Percentiles rank a stretch among this genome's conserved stretches.
phyloP scores from a whole-genome alignment of 345 rosid genomes.

The Populus alba region DNA sequence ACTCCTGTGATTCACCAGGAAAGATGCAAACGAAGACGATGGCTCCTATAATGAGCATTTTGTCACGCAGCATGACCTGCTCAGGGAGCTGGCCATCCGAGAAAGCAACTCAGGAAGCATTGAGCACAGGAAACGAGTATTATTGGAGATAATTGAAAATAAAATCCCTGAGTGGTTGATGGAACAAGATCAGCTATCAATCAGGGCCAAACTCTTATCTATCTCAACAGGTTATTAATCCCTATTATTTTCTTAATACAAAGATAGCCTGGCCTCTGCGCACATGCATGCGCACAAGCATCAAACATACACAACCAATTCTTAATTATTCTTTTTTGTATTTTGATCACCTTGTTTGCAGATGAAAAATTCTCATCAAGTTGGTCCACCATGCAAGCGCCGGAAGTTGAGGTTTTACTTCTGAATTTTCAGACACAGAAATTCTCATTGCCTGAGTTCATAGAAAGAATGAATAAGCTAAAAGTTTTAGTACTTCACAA shows the following conservation, averaged over 20 bases:
- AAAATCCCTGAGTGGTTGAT: slow-evolving; percentile 12
- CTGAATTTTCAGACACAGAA: slow-evolving; percentile 17
- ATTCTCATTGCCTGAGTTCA: slow-evolving; percentile 45
- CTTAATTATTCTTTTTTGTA: background rate
- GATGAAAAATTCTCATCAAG: slow-evolving; percentile 23
- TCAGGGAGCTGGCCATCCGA: slow-evolving; percentile 28
- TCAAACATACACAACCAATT: background rate
- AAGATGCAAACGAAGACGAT: slow-evolving; percentile 17
- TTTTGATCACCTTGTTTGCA: slow-evolving; percentile 8
- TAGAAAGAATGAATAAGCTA: slow-evolving; percentile 40
- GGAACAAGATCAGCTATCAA: background rate
- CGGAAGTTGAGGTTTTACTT: slow-evolving; percentile 22
- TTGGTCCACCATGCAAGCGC: slow-evolving; percentile 23
- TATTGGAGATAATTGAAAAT: slow-evolving; percentile 16
- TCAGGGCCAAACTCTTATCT: slow-evolving; percentile 19
- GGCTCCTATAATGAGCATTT: slow-evolving; percentile 15
- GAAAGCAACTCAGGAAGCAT: slow-evolving; percentile 11
- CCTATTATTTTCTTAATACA: background rate
- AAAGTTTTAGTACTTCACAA: slow-evolving; percentile 48
- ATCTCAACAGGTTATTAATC: slow-evolving; percentile 23
- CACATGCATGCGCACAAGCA: background rate
- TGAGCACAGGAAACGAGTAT: slow-evolving; percentile 19
- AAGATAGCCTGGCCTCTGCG: background rate
- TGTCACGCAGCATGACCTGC: slow-evolving; percentile 29
- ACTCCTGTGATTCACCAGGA: slow-evolving; percentile 16